Percentiles rank a stretch among this genome's conserved stretches.
Evolutionary conservation across 2,329 filamentous ascomycete species (phyloP).

Genomic region (Paracamarosporium sp.): DNA sequence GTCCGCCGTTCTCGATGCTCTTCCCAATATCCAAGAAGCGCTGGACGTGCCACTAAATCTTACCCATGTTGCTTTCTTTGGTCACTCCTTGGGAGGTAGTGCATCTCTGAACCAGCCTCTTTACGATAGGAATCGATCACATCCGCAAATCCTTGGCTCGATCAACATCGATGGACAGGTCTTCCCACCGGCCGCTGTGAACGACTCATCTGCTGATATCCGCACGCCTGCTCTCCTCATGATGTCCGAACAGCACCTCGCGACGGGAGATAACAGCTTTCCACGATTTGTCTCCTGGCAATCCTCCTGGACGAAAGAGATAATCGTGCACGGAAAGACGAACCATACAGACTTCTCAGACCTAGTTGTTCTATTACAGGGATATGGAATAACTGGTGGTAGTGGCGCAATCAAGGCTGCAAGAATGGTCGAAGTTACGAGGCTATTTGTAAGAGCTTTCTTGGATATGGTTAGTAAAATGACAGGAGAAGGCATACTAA

Average conservation of each 20-base stretch:
- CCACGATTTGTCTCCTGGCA: slow-evolving; percentile 11
- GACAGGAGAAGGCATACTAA: neutral
- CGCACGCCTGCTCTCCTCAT: slow-evolving; percentile 8
- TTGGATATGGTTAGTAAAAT: slow-evolving; percentile 1
- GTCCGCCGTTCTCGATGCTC: slow-evolving; percentile 11
- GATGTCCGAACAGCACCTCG: neutral
- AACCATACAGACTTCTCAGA: slow-evolving; percentile 22
- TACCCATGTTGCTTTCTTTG: slow-evolving; percentile 21
- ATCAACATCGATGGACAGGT: slow-evolving; percentile 15
- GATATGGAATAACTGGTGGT: slow-evolving; percentile 10
- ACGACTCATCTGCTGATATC: slow-evolving; percentile 5
- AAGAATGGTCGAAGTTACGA: slow-evolving; percentile 15
- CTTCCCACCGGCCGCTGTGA: slow-evolving; percentile 5
- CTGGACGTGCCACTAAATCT: slow-evolving; percentile 14
- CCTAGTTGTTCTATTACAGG: slow-evolving; percentile 15
- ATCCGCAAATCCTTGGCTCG: slow-evolving; percentile 4
- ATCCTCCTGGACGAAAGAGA: slow-evolving; percentile 12
- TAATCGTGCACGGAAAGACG: slow-evolving; percentile 7
- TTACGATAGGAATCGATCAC: slow-evolving; percentile 9
- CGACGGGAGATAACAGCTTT: slow-evolving; percentile 10
- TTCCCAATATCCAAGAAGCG: slow-evolving; percentile 6
- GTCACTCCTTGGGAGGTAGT: slow-evolving; percentile 22
- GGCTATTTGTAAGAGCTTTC: slow-evolving; percentile 16
- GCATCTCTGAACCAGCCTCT: slow-evolving; percentile 14
- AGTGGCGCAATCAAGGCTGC: slow-evolving; percentile 9